Base-by-base conservation (phyloP, 1,139 yeast genomes). In the Taphrina populina region DNA sequence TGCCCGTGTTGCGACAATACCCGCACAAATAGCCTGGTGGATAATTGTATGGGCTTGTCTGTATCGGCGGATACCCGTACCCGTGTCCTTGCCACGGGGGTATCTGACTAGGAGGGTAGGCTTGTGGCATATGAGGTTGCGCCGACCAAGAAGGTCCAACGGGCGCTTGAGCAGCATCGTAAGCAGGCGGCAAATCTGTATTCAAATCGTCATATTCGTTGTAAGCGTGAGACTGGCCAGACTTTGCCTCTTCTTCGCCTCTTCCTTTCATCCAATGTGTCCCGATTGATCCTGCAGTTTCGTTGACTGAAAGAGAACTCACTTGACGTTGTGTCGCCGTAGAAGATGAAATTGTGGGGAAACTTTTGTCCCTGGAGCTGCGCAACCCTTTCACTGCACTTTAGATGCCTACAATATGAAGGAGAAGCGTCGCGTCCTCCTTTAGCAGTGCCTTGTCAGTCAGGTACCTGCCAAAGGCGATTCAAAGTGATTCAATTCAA, bases 1-100 rank as follows among this genome's bases (percentile, higher is more conserved):
- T 57, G 47, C 62, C 62, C 10, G 62, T 59, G 49, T 60, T 60
- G 45, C 49, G 34, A 52, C 62, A 60, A 8, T 54, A 45, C 19
- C 13, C 29, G 41, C 62, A 60, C 13, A 11, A 30, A 33, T 41
- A 60, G 10, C 58, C 58, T 1, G 57, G 57, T 6, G 62, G 62
- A 40, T 60, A 60, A 3, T 32, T 15, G 33, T 23, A 49, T 23
- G 54, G 54, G 10, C 40, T 40, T 4, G 11, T 13, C 17, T 24
- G 39, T 6, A n/a, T 11, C 7, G 32, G 40, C 23, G 23, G 32
- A 29, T 37, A 23, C n/a, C n/a, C n/a, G n/a, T n/a, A n/a, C n/a
- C n/a, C n/a, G n/a, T n/a, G n/a, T n/a, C n/a, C n/a, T n/a, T n/a
- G n/a, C n/a, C n/a, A n/a, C n/a, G n/a, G n/a, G n/a, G n/a, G n/a